Base-by-base conservation (phyloP, 2,329 filamentous ascomycete species). In the Talaromyces pinophilus region DNA sequence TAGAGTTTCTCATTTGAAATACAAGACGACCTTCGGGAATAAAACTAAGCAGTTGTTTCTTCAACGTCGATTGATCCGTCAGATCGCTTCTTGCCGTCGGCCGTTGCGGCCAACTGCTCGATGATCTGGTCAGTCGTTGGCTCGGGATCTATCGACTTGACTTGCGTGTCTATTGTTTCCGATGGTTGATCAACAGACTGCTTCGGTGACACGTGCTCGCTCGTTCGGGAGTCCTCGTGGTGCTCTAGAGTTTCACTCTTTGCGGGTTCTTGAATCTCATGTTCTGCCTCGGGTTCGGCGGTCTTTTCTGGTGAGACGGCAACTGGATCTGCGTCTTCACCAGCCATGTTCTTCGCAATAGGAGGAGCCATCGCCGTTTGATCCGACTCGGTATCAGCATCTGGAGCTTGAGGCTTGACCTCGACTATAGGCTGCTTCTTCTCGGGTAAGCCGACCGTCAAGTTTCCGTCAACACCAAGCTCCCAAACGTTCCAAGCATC, bases 401-500 rank as follows among this genome's bases (percentile, higher is more conserved):
- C 62, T 38, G 60, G 50, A 50, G 70, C 66, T 7, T 66, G 57
- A 19, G 64, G 55, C 38, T 55, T 67, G 44, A 69, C 40, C n/a
- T 64, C 59, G 22, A 55, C 52, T 11, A 64, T 42, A 30, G 46
- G 50, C 2, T 46, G 35, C 13, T 62, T 59, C 46, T 66, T 60
- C 19, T 63, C 60, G 59, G 59, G 13, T 22, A 50, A 28, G 1
- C 42, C 38, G 22, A 67, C 65, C 19, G 60, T 59, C 66, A 80
- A 59, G 30, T 72, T 72, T 22, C 78, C 79, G 60, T 77, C 73
- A 55, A 73, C 71, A 17, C 69, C 70, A 15, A 80, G 70, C 25
- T 77, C 72, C 78, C 78, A 81, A n/a, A 80, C 72, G 69, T 78
- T 77, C 78, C 77, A 79, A 2, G 78, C 70, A 52, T 75, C 74